phyloP scores from a whole-genome alignment of 2,329 filamentous ascomycete genomes.

The Lasiodiplodia theobromae region DNA sequence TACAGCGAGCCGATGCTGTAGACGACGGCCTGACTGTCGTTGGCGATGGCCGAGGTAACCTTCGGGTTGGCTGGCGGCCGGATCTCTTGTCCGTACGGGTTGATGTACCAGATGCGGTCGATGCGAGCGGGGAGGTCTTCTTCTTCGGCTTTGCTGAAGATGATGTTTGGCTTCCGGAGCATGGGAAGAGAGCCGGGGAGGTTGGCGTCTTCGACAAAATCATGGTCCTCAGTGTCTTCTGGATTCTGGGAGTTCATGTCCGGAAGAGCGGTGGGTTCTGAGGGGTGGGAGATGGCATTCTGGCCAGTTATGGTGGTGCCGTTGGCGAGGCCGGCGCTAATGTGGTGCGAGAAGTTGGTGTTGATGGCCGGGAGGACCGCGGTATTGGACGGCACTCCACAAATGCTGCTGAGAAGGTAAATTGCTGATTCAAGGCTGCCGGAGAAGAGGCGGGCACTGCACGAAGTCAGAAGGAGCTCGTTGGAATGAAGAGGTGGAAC shows the following conservation, averaged over 20 bases:
- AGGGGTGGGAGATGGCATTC: conserved; percentile 89
- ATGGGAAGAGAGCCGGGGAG: conserved; percentile 81
- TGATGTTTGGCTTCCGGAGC: conserved; percentile 80
- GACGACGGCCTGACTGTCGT: conserved; percentile 70
- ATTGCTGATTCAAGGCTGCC: conserved; percentile 93
- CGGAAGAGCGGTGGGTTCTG: conserved; percentile 63
- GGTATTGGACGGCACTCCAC: conserved; percentile 78
- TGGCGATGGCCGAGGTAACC: conserved; percentile 71
- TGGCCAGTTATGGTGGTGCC: conserved; percentile 85
- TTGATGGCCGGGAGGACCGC: conserved; percentile 89
- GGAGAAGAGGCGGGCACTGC: conserved; percentile 78
- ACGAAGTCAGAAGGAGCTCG: conserved; percentile 66
- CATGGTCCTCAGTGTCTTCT: conserved; percentile 58
- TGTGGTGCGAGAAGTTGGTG: conserved; percentile 94
- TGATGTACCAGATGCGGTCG: conserved; percentile 92
- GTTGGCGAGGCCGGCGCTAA: conserved; percentile 80
- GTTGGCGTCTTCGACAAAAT: conserved; percentile 79
- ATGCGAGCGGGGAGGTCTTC: conserved; percentile 81
- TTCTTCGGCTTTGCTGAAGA: conserved; percentile 77
- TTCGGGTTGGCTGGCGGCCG: conserved; percentile 82
- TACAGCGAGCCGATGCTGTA: conserved; percentile 96
- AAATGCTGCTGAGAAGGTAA: conserved; percentile 86
- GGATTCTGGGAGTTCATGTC: conserved; percentile 38
- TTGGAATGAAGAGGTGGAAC: conserved; percentile 35
- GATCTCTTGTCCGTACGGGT: conserved; percentile 97